Evolutionary conservation across 2,329 filamentous ascomycete species (phyloP).

Genomic region (Endocalyx cinctus): DNA sequence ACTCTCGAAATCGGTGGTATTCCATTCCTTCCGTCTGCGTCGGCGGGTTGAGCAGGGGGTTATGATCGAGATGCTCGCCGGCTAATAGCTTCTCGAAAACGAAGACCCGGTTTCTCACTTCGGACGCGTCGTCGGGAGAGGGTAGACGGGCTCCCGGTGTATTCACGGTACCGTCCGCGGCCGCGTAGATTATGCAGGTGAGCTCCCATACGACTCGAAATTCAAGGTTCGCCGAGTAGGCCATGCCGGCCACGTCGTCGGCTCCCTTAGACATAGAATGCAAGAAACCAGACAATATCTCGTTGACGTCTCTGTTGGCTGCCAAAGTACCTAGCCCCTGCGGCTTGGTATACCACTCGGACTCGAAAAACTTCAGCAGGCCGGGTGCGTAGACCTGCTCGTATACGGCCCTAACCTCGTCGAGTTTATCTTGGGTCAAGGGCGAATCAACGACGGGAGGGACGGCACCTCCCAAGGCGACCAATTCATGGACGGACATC

Average conservation of each 20-base stretch:
- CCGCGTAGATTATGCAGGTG: constrained; percentile 43
- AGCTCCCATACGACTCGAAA: constrained; percentile 58
- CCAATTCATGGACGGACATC: constrained; percentile 71
- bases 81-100: constrained; percentile 74
- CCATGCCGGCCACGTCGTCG: constrained; percentile 48
- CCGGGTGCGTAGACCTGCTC: constrained; percentile 71
- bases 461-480: constrained; percentile 55
- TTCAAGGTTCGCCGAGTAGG: constrained; percentile 51
- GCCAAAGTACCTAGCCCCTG: constrained; percentile 41
- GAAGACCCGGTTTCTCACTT: constrained; percentile 65
- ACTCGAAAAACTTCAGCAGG: constrained; percentile 74
- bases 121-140: constrained; percentile 53
- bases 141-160: constrained; percentile 35
- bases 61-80: constrained; percentile 59
- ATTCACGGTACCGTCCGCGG: constrained; percentile 31
- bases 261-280: constrained; percentile 43
- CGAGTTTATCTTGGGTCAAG: constrained; percentile 47
- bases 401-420: constrained; percentile 68
- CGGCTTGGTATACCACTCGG: constrained; percentile 67
- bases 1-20: constrained; percentile 54
- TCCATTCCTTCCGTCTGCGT: constrained; percentile 48
- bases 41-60: constrained; percentile 49
- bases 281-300: constrained; percentile 64
- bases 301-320: constrained; percentile 53
- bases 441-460: constrained; percentile 52